Evolutionary conservation across 352 stramenopile genomes (phyloP).

Genomic region (Pythium graminicola): DNA sequence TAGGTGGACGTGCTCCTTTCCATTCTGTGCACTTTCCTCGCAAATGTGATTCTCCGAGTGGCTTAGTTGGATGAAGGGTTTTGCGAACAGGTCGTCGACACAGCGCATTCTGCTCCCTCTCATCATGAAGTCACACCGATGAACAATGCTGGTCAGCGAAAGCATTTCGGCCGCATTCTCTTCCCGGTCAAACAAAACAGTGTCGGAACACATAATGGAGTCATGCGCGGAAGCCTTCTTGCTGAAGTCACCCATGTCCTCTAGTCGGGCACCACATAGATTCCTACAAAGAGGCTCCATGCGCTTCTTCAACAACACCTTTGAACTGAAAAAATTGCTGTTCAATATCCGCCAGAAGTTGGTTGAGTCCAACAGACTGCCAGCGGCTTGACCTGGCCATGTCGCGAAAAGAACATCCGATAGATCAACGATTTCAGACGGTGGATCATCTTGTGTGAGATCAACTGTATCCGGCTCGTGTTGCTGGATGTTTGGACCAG

Average conservation of each 20-base stretch:
- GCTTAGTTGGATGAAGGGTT: constrained; percentile 41
- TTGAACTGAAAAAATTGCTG: constrained; percentile 60
- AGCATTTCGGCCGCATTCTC: constrained; percentile 30
- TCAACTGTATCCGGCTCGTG: constrained; percentile 27
- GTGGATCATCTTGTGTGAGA: constrained; percentile 21
- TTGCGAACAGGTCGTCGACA: constrained; percentile 40
- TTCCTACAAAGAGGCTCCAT: constrained; percentile 66
- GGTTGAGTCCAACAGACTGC: constrained; percentile 64
- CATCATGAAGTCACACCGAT: constrained; percentile 82
- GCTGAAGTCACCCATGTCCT: constrained; percentile 53
- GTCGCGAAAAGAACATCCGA: constrained; percentile 74
- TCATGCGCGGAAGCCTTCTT: constrained; percentile 33
- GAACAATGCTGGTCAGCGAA: constrained; percentile 39
- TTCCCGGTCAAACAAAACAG: constrained; percentile 46
- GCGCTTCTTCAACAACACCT: constrained; percentile 53
- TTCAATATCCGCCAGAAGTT: constrained; percentile 75
- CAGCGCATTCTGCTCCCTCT: constrained; percentile 57
- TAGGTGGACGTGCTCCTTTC: not conserved
- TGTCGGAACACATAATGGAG: constrained; percentile 58
- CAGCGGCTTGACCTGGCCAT: constrained; percentile 68
- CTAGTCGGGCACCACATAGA: constrained; percentile 57
- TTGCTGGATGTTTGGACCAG: constrained; percentile 12
- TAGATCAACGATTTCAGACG: constrained; percentile 30
- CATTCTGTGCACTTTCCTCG: not conserved
- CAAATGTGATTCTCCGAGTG: constrained; percentile 11